Percentiles rank a stretch among this genome's conserved stretches.
These are phyloP conservation scores for Venustampulla echinocandica DNA, from an alignment of 495 filamentous ascomycete genomes.

Conservation along the genomic window DNA sequence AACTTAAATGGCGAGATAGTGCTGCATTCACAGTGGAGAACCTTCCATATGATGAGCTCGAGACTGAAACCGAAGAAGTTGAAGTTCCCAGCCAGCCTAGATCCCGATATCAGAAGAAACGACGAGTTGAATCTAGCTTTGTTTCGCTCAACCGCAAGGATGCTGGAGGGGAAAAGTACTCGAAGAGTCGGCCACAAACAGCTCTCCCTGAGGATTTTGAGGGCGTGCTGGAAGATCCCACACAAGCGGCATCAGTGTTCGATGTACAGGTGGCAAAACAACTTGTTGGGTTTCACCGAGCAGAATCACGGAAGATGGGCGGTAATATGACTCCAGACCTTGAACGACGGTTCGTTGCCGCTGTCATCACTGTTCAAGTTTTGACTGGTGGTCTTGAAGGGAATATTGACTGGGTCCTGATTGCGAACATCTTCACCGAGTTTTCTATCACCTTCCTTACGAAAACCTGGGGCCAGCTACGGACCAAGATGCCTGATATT, in stretches of 20 bases:
- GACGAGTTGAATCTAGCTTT: too few species aligned
- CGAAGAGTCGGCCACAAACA: slow-evolving; percentile 9
- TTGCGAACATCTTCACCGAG: slow-evolving; percentile 57
- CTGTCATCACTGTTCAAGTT: slow-evolving; percentile 65
- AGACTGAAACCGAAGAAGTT: slow-evolving; percentile 13
- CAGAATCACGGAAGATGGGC: slow-evolving; percentile 20
- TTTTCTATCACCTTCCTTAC: slow-evolving; percentile 47
- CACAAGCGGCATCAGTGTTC: not conserved
- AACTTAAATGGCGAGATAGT: slow-evolving; percentile 7
- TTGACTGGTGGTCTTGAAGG: slow-evolving; percentile 65
- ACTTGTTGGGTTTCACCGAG: slow-evolving; percentile 22
- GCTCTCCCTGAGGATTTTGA: slow-evolving; percentile 13
- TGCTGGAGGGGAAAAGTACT: slow-evolving; percentile 1
- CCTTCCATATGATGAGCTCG: slow-evolving; percentile 29
- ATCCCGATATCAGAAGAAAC: too few species aligned
- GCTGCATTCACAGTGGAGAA: slow-evolving; percentile 27
- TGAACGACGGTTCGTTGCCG: slow-evolving; percentile 46
- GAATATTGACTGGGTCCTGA: slow-evolving; percentile 64
- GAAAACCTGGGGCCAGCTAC: slow-evolving; percentile 50
- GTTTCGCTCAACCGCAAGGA: too few species aligned
- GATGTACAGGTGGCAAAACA: slow-evolving; percentile 6
- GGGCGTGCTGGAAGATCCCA: slow-evolving; percentile 10
- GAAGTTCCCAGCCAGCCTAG: too few species aligned
- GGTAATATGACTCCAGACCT: slow-evolving; percentile 5
- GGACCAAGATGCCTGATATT: slow-evolving; percentile 48